phyloP scores from a whole-genome alignment of 257 asterid genomes.

The Rhazya stricta region DNA sequence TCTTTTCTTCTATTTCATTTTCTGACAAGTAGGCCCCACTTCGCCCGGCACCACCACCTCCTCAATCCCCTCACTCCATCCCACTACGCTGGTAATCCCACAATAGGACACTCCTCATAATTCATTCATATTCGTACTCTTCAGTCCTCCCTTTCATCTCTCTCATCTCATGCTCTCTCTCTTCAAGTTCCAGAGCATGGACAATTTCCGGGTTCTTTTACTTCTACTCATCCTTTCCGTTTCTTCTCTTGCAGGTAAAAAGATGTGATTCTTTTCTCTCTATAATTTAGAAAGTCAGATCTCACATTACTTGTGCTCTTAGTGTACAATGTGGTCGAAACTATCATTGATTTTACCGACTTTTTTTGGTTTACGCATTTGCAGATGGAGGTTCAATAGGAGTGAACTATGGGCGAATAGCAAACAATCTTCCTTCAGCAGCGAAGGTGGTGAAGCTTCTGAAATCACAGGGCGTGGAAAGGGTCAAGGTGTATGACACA shows the following conservation, averaged over 20 bases:
- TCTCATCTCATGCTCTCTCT: slow-evolving; percentile 9
- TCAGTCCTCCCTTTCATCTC: neutral
- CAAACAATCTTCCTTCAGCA: slow-evolving; percentile 83
- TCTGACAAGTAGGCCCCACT: neutral
- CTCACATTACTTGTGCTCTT: neutral
- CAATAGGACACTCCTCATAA: neutral
- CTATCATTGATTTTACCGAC: neutral
- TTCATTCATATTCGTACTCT: neutral
- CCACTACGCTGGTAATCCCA: too few species aligned
- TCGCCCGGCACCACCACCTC: neutral
- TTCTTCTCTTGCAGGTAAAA: slow-evolving; percentile 27
- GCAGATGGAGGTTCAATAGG: slow-evolving; percentile 57
- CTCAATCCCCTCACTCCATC: neutral
- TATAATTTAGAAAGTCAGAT: neutral
- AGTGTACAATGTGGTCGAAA: neutral
- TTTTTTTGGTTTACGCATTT: neutral
- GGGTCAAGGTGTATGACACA: slow-evolving; percentile 77
- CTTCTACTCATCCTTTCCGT: slow-evolving; percentile 19
- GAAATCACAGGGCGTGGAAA: slow-evolving; percentile 57
- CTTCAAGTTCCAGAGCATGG: slow-evolving; percentile 28
- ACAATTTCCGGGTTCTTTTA: slow-evolving; percentile 15
- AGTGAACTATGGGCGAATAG: slow-evolving; percentile 79
- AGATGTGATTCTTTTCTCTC: neutral
- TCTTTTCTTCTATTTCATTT: neutral
- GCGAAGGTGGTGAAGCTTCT: slow-evolving; percentile 53